Percentiles rank a stretch among this genome's conserved stretches.
Conservation (phyloP, 164 flowering plant genomes). For the Paratinospora sagittata region DNA sequence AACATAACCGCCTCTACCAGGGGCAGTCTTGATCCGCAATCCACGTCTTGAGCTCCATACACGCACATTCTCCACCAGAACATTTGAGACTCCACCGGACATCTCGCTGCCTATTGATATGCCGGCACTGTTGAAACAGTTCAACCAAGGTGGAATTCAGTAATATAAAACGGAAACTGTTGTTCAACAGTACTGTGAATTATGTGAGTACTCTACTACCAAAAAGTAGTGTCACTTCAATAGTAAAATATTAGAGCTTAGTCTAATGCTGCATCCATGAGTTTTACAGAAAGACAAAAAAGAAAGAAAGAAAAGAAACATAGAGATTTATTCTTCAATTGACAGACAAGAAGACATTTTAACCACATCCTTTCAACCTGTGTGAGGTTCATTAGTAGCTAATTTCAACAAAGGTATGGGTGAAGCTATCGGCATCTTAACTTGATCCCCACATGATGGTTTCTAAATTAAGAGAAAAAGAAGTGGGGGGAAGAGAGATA, state of each 20-base stretch:
- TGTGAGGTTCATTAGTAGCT: neutral
- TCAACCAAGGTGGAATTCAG: constrained; percentile 18
- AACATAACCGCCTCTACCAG: constrained; percentile 90
- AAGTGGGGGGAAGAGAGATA: too few species aligned
- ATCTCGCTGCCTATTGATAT: constrained; percentile 96
- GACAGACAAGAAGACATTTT: neutral
- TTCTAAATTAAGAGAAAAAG: too few species aligned
- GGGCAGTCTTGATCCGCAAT: constrained; percentile 81
- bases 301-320: too few species aligned
- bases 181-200: neutral
- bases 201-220: neutral
- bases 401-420: neutral
- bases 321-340: neutral
- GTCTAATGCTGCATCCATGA: too few species aligned
- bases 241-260: too few species aligned
- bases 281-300: too few species aligned
- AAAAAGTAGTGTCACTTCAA: too few species aligned
- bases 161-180: neutral
- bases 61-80: constrained; percentile 71
- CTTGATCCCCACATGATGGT: too few species aligned
- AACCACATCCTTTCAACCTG: neutral
- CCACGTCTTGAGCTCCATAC: constrained; percentile 85
- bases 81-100: constrained; percentile 94
- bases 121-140: constrained; percentile 68
- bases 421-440: neutral